Conservation (phyloP, 2,329 filamentous ascomycete genomes). For the Fusarium liriodendri region DNA sequence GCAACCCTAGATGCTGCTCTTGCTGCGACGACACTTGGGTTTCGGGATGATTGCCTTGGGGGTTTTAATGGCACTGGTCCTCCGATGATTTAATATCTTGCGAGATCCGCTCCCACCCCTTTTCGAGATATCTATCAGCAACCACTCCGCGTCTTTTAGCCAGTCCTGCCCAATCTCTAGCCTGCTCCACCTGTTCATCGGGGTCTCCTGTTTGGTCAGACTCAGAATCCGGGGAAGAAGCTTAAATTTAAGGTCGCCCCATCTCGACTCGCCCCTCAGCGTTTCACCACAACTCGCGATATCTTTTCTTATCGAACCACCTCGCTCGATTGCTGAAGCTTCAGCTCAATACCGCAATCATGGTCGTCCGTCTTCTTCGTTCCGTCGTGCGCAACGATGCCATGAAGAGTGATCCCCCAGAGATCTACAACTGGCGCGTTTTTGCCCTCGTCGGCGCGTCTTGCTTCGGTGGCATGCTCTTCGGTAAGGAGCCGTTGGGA, state of each 20-base stretch:
- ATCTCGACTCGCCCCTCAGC: neutral
- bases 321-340: neutral
- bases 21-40: constrained; percentile 25
- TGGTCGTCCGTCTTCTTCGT: constrained; percentile 60
- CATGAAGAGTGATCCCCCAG: constrained; percentile 73
- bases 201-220: neutral
- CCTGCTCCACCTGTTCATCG: constrained; percentile 15
- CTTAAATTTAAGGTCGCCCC: constrained; percentile 30
- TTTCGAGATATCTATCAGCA: constrained; percentile 21
- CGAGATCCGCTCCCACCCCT: constrained; percentile 21
- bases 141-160: constrained; percentile 16
- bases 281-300: neutral
- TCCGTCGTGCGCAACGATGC: constrained; percentile 75
- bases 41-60: constrained; percentile 30
- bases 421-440: constrained; percentile 78
- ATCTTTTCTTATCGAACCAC: constrained; percentile 9
- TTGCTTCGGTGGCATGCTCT: constrained; percentile 73
- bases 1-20: constrained; percentile 28
- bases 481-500: constrained; percentile 37
- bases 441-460: constrained; percentile 71
- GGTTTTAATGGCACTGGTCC: constrained; percentile 10
- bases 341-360: constrained; percentile 40
- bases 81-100: constrained; percentile 41
- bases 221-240: constrained; percentile 30
- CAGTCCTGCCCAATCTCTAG: neutral